These are phyloP conservation scores for Carex parvula DNA, from an alignment of 176 grass and related monocot genomes.

Conservation along the genomic window DNA sequence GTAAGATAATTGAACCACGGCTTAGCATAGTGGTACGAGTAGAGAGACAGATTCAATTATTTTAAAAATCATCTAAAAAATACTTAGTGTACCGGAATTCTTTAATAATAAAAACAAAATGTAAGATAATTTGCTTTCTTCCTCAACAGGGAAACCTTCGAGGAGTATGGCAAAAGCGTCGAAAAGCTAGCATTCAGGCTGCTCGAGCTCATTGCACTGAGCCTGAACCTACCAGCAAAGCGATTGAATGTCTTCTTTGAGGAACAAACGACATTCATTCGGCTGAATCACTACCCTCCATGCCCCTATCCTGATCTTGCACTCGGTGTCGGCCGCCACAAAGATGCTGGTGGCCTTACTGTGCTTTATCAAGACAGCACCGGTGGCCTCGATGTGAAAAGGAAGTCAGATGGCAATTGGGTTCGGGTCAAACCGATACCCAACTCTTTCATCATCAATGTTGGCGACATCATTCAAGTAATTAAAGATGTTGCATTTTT, in stretches of 20 bases:
- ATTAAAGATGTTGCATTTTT: background rate
- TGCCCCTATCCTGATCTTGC: conserved; percentile 78
- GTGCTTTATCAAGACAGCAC: conserved; percentile 74
- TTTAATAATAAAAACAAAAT: background rate
- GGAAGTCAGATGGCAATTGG: conserved; percentile 66
- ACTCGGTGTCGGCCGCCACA: conserved; percentile 77
- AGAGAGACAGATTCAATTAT: too few relatives aligned
- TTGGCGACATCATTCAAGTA: conserved; percentile 71
- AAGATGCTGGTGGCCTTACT: conserved; percentile 68
- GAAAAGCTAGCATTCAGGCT: conserved; percentile 54
- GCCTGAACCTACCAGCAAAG: conserved; percentile 39
- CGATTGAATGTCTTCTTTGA: conserved; percentile 57
- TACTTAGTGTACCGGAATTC: too few relatives aligned
- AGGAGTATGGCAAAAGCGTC: conserved; percentile 40
- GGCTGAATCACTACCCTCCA: conserved; percentile 89
- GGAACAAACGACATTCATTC: conserved; percentile 51
- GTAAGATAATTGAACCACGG: background rate
- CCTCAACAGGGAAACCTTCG: conserved; percentile 31
- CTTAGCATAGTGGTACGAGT: too few relatives aligned
- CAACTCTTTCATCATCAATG: conserved; percentile 58
- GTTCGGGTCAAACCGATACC: conserved; percentile 60
- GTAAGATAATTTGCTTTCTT: background rate
- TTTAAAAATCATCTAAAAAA: too few relatives aligned
- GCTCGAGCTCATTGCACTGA: conserved; percentile 68
- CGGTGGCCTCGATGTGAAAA: conserved; percentile 71